Conservation (phyloP, 306 rosid species). For the Bauhinia variegata region DNA sequence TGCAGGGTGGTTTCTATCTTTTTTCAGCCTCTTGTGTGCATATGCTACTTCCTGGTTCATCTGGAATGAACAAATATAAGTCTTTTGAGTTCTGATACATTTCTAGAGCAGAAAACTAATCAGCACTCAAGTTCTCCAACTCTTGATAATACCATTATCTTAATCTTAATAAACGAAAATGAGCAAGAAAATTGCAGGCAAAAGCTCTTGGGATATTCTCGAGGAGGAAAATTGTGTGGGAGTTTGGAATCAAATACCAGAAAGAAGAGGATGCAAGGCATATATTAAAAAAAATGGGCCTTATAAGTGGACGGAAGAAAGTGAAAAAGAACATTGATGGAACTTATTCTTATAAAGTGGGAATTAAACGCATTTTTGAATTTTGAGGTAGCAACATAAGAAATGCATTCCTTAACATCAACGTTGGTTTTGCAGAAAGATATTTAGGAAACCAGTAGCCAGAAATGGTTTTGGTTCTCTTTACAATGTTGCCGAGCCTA, state of each 20-base stretch:
- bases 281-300: conserved; percentile 25
- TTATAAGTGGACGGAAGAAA: not conserved
- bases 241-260: too few relatives aligned
- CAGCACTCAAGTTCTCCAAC: not conserved
- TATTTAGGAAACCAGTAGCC: not conserved
- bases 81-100: not conserved
- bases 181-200: conserved; percentile 6
- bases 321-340: not conserved
- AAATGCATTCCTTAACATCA: not conserved
- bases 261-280: conserved; percentile 24
- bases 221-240: too few relatives aligned
- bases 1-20: conserved; percentile 14
- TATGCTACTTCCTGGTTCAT: too few relatives aligned
- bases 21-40: not conserved
- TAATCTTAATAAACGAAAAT: conserved; percentile 9
- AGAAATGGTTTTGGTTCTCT: not conserved
- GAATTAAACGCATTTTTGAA: not conserved
- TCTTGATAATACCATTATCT: too few relatives aligned
- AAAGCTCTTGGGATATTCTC: too few relatives aligned
- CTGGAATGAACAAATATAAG: conserved; percentile 17
- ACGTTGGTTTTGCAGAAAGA: not conserved
- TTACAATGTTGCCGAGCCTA: too few relatives aligned
- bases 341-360: conserved; percentile 32
- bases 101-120: not conserved
- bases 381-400: not conserved